Evolutionary conservation across 1,139 yeast species (phyloP).

Genomic region (Zygoascus sp.): DNA sequence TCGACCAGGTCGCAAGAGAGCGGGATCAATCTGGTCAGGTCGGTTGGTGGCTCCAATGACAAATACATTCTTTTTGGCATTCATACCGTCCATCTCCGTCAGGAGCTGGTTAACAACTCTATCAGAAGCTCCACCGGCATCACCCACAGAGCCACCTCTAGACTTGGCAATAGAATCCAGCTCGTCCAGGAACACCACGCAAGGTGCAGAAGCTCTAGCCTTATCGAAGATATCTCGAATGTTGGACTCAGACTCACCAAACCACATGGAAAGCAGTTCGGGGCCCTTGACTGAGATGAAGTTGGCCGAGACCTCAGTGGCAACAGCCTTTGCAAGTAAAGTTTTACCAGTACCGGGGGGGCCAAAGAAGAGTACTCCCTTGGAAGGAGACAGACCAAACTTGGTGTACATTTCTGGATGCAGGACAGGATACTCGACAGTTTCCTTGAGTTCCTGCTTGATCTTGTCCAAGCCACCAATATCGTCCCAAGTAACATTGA

Average conservation of each 20-base stretch:
- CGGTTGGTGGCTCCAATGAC: conserved; percentile 99
- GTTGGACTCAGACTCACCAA: conserved; percentile 97
- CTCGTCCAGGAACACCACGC: conserved; percentile 95
- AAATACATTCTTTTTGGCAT: conserved; percentile 96
- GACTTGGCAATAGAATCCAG: conserved; percentile 97
- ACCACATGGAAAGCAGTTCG: conserved; percentile 96
- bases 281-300: conserved; percentile 97
- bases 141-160: conserved; percentile 86
- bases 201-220: conserved; percentile 99
- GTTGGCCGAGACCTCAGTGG: conserved; percentile 95
- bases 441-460: conserved; percentile 94
- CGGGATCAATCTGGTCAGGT: conserved; percentile 99
- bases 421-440: conserved; percentile 96
- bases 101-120: conserved; percentile 96
- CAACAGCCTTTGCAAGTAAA: conserved; percentile 94
- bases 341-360: conserved; percentile 99
- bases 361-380: conserved; percentile 97
- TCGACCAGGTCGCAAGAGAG: conserved; percentile 98
- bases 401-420: conserved; percentile 98
- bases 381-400: conserved; percentile 94
- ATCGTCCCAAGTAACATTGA: conserved; percentile 98
- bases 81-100: conserved; percentile 99
- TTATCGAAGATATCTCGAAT: conserved; percentile 96
- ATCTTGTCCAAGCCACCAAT: conserved; percentile 93
- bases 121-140: conserved; percentile 94